Evolutionary conservation across 208 protist genomes (phyloP).

Genomic region (Leishmania lainsoni): DNA sequence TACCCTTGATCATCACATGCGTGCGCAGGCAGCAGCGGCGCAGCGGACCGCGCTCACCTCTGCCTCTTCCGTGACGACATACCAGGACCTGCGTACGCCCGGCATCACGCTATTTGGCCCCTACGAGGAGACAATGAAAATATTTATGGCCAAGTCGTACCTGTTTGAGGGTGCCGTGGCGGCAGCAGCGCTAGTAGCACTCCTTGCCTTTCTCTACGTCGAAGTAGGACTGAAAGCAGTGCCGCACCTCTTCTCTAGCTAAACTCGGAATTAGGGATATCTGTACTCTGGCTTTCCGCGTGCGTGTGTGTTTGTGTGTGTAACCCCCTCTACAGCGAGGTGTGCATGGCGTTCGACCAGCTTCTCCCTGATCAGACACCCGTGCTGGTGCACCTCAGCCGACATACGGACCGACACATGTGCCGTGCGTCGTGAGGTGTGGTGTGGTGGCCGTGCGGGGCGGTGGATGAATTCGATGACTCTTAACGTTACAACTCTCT

Average conservation of each 20-base stretch:
- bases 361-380: neutral
- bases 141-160: constrained; percentile 55
- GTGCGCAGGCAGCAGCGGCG: constrained; percentile 27
- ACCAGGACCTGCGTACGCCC: constrained; percentile 28
- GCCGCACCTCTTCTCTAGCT: constrained; percentile 28
- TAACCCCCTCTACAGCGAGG: neutral
- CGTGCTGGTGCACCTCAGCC: neutral
- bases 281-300: neutral
- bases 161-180: constrained; percentile 38
- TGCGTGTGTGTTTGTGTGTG: neutral
- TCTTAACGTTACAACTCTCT: neutral
- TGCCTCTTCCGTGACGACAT: constrained; percentile 27
- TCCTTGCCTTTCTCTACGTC: constrained; percentile 47
- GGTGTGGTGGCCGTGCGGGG: neutral
- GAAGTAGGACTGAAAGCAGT: constrained; percentile 53
- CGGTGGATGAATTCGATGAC: neutral
- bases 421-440: neutral
- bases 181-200: constrained; percentile 17
- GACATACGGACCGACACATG: neutral
- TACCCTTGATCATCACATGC: constrained; percentile 56
- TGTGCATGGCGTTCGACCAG: neutral
- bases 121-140: constrained; percentile 59
- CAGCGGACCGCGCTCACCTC: constrained; percentile 11
- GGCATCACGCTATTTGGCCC: constrained; percentile 58
- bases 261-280: neutral